Base-by-base conservation (phyloP, 495 filamentous ascomycete species). In the Hyaloscypha bicolor region DNA sequence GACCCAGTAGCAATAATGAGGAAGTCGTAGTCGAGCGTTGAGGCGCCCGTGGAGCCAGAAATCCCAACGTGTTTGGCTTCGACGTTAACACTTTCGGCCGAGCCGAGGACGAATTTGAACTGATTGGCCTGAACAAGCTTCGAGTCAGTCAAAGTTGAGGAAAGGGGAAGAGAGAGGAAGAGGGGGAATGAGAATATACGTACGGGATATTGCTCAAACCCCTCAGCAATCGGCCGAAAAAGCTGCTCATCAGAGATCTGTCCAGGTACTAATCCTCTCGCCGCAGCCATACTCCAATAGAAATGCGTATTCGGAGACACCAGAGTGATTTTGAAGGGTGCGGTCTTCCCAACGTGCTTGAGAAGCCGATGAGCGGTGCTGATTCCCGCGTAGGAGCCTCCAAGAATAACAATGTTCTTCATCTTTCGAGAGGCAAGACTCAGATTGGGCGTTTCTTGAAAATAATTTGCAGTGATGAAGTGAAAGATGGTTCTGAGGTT, bases 21-120 rank as follows among this genome's bases (percentile, higher is more conserved):
- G 51, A 84, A 78, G 66, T 88, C 82, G 66, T 85, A 89, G 8
- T 66, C 67, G 52, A 73, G 71, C 30, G 62, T 48, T 53, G 51
- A 55, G 2, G 59, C 16, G 25, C 64, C 71, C 52, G 70, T 77
- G 14, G 72, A 66, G 1, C 74, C 76, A 4, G 67, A 73, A 6
- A 86, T 77, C 3, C 72, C 63, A 16, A 86, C 81, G 0, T 72
- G 78, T 60, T 83, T 83, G 11, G 61, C 62, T 0, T 72, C 69
- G 0, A 74, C 60, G 55, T 89, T 81, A 9, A 91, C 76, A 5
- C 69, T 57, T 22, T 79, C 80, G 51, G 83, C 87, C 32, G 70
- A 76, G 12, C 85, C 89, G 16, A 77, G 69, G 56, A 91, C 75
- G 64, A 89, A 83, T 64, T 85, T 84, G 71, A 90, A 88, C 53